Evolutionary conservation across 352 stramenopile species (phyloP).

Genomic region (Pilasporangium apinafurcum): DNA sequence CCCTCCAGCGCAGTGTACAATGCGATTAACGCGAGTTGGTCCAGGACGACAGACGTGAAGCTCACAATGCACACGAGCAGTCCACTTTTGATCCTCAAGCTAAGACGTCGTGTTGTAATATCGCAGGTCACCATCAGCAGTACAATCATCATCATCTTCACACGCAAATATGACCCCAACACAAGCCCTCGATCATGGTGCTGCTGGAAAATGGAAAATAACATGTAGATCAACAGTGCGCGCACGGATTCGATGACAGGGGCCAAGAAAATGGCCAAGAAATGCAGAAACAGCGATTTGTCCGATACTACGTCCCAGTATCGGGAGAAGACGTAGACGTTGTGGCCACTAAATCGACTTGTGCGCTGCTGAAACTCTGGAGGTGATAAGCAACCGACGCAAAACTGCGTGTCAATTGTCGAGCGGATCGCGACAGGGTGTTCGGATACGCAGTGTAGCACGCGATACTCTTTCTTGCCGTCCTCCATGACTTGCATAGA

Average conservation of each 20-base stretch:
- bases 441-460: constrained; percentile 62
- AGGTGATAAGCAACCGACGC: constrained; percentile 56
- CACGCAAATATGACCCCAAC: constrained; percentile 13
- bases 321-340: constrained; percentile 79
- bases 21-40: constrained; percentile 51
- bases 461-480: constrained; percentile 69
- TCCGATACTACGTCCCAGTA: constrained; percentile 81
- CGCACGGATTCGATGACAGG: constrained; percentile 61
- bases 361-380: constrained; percentile 26
- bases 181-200: not conserved
- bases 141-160: constrained; percentile 37
- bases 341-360: constrained; percentile 7
- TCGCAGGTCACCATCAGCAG: constrained; percentile 52
- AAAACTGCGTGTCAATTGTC: constrained; percentile 37
- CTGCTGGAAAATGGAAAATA: constrained; percentile 50
- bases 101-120: constrained; percentile 43
- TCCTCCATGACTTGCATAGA: constrained; percentile 61
- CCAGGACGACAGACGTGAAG: constrained; percentile 60
- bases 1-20: constrained; percentile 51
- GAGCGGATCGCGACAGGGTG: constrained; percentile 21
- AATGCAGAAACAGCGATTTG: constrained; percentile 62
- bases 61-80: constrained; percentile 63
- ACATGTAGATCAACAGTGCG: constrained; percentile 55
- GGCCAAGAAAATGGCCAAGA: constrained; percentile 48
- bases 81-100: constrained; percentile 71